Conservation (phyloP, 345 rosid genomes). For the Populus alba region DNA sequence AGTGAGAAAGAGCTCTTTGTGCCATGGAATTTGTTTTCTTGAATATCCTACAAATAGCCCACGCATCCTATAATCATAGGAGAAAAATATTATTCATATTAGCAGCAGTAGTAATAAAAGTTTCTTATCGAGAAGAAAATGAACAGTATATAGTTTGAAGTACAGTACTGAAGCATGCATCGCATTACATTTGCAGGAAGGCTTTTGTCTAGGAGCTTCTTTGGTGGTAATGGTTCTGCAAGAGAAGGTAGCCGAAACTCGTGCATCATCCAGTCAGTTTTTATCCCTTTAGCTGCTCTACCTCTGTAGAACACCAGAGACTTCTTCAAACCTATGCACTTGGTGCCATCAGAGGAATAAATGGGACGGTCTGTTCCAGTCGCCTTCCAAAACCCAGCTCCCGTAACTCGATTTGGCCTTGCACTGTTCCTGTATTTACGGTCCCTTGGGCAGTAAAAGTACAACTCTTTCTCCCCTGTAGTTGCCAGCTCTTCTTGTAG, state of each 20-base stretch:
- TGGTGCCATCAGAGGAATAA: slow-evolving; percentile 64
- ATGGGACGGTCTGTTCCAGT: slow-evolving; percentile 97
- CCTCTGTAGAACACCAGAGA: slow-evolving; percentile 93
- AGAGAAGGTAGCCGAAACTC: slow-evolving; percentile 87
- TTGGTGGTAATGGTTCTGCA: slow-evolving; percentile 45
- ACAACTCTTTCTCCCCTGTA: slow-evolving; percentile 92
- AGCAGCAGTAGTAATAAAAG: background rate
- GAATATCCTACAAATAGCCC: slow-evolving; percentile 98
- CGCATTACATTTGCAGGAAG: slow-evolving; percentile 58
- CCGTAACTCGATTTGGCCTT: slow-evolving; percentile 88
- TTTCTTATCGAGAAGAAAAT: too few species aligned
- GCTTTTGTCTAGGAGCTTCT: slow-evolving; percentile 54
- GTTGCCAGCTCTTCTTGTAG: slow-evolving; percentile 53
- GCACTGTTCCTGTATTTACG: slow-evolving; percentile 88
- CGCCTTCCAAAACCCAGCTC: slow-evolving; percentile 97
- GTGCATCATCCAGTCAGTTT: slow-evolving; percentile 99
- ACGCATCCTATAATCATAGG: slow-evolving; percentile 57
- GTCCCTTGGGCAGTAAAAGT: slow-evolving; percentile 88
- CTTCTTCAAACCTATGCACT: slow-evolving; percentile 87
- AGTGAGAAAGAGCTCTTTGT: slow-evolving; percentile 60
- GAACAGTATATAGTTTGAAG: background rate
- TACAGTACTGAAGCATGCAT: background rate
- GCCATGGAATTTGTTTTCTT: slow-evolving; percentile 73
- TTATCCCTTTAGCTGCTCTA: slow-evolving; percentile 84
- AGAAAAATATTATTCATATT: background rate